Evolutionary conservation across 441 rosid genomes (phyloP).

Genomic region (Omphalea diandra): DNA sequence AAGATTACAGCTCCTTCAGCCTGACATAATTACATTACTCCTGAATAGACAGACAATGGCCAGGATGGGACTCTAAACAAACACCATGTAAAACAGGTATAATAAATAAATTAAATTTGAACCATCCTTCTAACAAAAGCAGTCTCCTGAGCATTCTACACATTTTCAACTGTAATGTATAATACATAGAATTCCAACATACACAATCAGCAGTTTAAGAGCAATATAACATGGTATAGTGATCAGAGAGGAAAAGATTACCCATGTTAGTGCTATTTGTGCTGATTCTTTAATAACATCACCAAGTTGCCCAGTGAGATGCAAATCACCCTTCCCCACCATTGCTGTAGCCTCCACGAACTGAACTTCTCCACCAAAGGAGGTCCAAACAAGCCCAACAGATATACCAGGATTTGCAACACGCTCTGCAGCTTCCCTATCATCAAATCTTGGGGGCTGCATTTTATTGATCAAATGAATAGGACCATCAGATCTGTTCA

Average conservation of each 20-base stretch:
- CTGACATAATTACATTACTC: neutral
- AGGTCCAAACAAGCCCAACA: conserved; percentile 97
- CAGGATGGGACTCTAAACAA: neutral
- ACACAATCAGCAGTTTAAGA: neutral
- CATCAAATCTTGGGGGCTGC: conserved; percentile 98
- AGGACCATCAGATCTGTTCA: conserved; percentile 13
- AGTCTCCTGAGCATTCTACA: neutral
- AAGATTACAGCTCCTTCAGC: neutral
- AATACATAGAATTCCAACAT: neutral
- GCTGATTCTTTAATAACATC: conserved; percentile 99
- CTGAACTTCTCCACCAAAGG: conserved; percentile 98
- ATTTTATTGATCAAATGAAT: conserved; percentile 27
- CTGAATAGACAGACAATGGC: neutral
- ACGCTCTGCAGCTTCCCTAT: conserved; percentile 88
- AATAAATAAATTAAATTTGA: neutral
- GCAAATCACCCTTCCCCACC: conserved; percentile 92
- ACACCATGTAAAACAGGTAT: neutral
- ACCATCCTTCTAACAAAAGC: neutral
- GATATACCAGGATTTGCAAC: conserved; percentile 91
- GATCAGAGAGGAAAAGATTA: conserved; percentile 33
- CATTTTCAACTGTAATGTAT: neutral
- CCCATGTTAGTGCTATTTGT: conserved; percentile 98
- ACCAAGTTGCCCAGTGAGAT: conserved; percentile 98
- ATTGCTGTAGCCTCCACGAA: conserved; percentile 91
- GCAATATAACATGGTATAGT: conserved; percentile 6